Base-by-base conservation (phyloP, 257 asterid species). In the Eustoma russellianum region DNA sequence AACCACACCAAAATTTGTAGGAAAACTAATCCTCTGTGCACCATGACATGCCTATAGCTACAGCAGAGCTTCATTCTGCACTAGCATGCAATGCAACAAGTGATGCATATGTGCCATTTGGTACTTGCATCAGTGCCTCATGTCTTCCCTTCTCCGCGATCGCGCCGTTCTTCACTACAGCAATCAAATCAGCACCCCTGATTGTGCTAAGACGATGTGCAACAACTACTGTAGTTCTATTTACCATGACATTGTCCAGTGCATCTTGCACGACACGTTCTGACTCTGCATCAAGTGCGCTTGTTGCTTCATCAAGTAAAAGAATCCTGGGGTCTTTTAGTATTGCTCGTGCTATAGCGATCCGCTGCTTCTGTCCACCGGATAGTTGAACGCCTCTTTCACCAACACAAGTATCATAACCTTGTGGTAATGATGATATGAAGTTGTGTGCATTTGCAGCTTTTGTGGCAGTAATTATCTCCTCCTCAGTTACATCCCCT, bases 241-340 rank as follows among this genome's bases (percentile, higher is more conserved):
- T 64, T 53, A 79, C 79, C 92, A 83, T 83, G 56, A 86, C 91
- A 10, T 55, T 50, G 50, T 85, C 84, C 35, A 85, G 33, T 8
- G 93, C 95, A 16, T 79, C 93, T 58, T 85, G 95, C 13, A 82
- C 95, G 13, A 78, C 48, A 6, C 79, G 73, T 53, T 85, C 95
- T 12, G 95, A 85, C 62, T 79, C 95, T 5, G 85, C 62, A 52
- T 85, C 93, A 8, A 85, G 61, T 0, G 95, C 93, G 40, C 95
- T 85, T 11, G 92, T 85, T 13, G 95, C 95, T 70, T 85, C 95
- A 10, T 85, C 95, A 5, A 85, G 78, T 55, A 85, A 64, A 7
- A 82, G 78, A 30, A 85, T 77, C 46, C 59, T 82, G 0, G 95
- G 95, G 47, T 82, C 76, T 59, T 82, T 85, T 2, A 82, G 16